phyloP scores from a whole-genome alignment of 495 filamentous ascomycete genomes.

The Aspergillus asperescens region DNA sequence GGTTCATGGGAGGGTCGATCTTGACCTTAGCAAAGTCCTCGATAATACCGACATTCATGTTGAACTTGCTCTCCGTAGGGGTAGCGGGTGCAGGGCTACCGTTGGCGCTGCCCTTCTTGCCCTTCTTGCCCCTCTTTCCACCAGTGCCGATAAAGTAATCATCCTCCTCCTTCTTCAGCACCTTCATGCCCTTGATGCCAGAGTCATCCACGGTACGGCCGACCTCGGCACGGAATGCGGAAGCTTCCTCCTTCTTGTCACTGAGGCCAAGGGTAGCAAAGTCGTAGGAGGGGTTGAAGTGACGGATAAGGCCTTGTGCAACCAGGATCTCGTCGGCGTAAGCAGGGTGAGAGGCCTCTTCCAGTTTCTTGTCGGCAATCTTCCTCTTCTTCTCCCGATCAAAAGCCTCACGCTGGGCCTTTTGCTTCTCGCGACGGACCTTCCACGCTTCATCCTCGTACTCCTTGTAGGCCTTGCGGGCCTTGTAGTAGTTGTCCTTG shows the following conservation, averaged over 20 bases:
- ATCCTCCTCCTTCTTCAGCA: slow-evolving; percentile 81
- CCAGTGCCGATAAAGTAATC: slow-evolving; percentile 76
- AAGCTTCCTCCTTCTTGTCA: slow-evolving; percentile 60
- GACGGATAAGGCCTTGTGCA: slow-evolving; percentile 76
- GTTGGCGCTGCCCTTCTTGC: slow-evolving; percentile 59
- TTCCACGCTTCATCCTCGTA: slow-evolving; percentile 76
- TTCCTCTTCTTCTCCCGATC: slow-evolving; percentile 71
- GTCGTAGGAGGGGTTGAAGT: slow-evolving; percentile 77
- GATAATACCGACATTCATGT: slow-evolving; percentile 80
- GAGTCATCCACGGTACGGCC: slow-evolving; percentile 76
- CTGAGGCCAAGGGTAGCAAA: slow-evolving; percentile 52
- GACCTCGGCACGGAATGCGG: slow-evolving; percentile 69
- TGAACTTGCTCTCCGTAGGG: slow-evolving; percentile 62
- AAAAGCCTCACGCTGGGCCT: slow-evolving; percentile 70
- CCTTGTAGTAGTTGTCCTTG: slow-evolving; percentile 79
- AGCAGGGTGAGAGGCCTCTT: slow-evolving; percentile 83
- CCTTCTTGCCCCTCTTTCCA: slow-evolving; percentile 92
- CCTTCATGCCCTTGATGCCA: slow-evolving; percentile 67
- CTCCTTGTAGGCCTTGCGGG: slow-evolving; percentile 67
- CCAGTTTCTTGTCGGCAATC: slow-evolving; percentile 75
- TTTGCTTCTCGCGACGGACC: slow-evolving; percentile 69
- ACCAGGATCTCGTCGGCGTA: slow-evolving; percentile 87
- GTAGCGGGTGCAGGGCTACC: slow-evolving; percentile 42
- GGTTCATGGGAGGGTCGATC: slow-evolving; percentile 80
- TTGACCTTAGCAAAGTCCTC: slow-evolving; percentile 80